Evolutionary conservation across 148 eudicot genomes (phyloP).

Genomic region (Rhododendron ovatum): DNA sequence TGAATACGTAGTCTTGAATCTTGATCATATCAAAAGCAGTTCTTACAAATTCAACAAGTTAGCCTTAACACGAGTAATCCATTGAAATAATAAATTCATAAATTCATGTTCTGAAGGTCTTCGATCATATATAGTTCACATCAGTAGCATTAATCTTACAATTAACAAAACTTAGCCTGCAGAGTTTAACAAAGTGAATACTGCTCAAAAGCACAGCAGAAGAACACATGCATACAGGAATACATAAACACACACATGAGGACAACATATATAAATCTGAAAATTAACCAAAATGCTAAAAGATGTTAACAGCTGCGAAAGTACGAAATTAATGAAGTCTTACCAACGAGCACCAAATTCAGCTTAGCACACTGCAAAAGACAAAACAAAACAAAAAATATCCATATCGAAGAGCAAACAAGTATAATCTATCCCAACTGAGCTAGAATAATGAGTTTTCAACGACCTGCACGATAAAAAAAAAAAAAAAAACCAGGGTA

Average conservation of each 20-base stretch:
- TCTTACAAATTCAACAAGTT: neutral
- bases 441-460: neutral
- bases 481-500: neutral
- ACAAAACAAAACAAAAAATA: conserved; percentile 9
- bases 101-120: neutral
- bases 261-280: conserved; percentile 5
- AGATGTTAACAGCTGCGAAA: neutral
- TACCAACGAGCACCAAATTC: conserved; percentile 89
- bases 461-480: neutral
- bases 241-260: neutral
- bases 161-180: neutral
- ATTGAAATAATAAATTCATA: neutral
- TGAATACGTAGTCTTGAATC: neutral
- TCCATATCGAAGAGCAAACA: neutral
- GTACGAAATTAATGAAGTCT: conserved; percentile 18
- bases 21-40: neutral
- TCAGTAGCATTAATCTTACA: neutral
- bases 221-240: neutral
- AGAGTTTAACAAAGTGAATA: conserved; percentile 8
- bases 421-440: neutral
- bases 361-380: conserved; percentile 91
- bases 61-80: neutral
- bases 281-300: neutral
- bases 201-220: conserved; percentile 38
- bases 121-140: neutral